Evolutionary conservation across 1,284 basidiomycete genomes (phyloP), one percentile per base, ranked within the genome.

Genomic region (Trichosporon sp.): DNA sequence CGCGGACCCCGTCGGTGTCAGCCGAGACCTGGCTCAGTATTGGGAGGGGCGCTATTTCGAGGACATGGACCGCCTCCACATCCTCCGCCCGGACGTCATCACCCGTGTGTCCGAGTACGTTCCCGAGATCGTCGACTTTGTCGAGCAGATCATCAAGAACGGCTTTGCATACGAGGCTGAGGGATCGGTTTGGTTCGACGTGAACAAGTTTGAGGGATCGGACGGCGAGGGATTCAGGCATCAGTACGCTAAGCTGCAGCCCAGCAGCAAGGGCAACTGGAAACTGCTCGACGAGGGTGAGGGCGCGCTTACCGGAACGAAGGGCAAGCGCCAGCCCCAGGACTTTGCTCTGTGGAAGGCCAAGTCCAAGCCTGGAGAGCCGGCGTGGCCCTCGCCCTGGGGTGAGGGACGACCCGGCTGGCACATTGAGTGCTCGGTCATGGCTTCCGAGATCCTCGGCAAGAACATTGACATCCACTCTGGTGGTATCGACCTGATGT

Each of bases 341-440:
- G 96, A 99, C 85, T 99, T 99, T 84, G 97, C 97, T 5, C 86
- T 99, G 12, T 99, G 97, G 97, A 99, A 99, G 85, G 90, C 93
- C 2, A 80, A 80, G 70, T 94, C 94, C 38, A 98, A 97, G 85
- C 90, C 94, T 1, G 97, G 97, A n/a, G 97, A 99, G 84, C 97
- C 97, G 1, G 91, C 91, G 2, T 99, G 97, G 97, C 89, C 91
- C 0, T 98, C 95, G 8, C 91, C 94, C 5, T 99, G 97, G 97
- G 97, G 97, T 35, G 87, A 88, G 48, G 97, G 97, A n/a, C 89
- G 97, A 69, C 97, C 97, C 0, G 97, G 97, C 10, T 99, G 97
- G 97, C 97, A 99, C 83, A 99, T 99, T 71, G 97, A 99, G 83
- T 99, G 97, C 86, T 96, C 94, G 10, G 97, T 98, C 63, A 99